Evolutionary conservation across 78 protist species (phyloP).

Genomic region (Pirum gemmata): DNA sequence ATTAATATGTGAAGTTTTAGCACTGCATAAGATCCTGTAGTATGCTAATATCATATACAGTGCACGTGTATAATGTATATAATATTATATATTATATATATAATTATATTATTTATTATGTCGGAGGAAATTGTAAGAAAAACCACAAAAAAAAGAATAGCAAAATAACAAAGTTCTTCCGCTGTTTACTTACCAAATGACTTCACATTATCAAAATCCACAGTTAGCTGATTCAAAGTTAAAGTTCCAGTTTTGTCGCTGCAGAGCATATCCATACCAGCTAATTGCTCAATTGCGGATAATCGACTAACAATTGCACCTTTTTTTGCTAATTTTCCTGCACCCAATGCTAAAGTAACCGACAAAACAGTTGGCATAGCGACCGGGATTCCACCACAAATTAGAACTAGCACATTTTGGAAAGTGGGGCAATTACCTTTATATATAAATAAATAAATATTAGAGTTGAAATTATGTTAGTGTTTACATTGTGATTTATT

Average conservation of each 20-base stretch:
- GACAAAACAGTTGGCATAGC: constrained; percentile 78
- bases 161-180: too few species aligned
- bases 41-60: too few species aligned
- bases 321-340: constrained; percentile 58
- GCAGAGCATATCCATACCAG: constrained; percentile 53
- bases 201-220: constrained; percentile 47
- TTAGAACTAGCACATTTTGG: constrained; percentile 56
- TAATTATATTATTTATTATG: too few species aligned
- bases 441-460: too few species aligned
- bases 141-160: too few species aligned
- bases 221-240: constrained; percentile 81
- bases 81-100: too few species aligned
- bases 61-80: too few species aligned
- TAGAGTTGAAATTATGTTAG: too few species aligned
- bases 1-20: too few species aligned
- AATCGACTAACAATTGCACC: constrained; percentile 76
- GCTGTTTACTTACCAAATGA: not conserved
- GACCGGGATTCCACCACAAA: constrained; percentile 66
- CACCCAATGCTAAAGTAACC: constrained; percentile 79
- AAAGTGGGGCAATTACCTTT: constrained; percentile 54
- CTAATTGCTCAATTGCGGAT: constrained; percentile 61
- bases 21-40: too few species aligned
- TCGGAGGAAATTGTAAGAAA: too few species aligned
- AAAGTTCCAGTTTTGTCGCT: constrained; percentile 95
- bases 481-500: too few species aligned